These are phyloP conservation scores for Linum trigynum DNA, from an alignment of 345 rosid genomes.

Conservation along the genomic window DNA sequence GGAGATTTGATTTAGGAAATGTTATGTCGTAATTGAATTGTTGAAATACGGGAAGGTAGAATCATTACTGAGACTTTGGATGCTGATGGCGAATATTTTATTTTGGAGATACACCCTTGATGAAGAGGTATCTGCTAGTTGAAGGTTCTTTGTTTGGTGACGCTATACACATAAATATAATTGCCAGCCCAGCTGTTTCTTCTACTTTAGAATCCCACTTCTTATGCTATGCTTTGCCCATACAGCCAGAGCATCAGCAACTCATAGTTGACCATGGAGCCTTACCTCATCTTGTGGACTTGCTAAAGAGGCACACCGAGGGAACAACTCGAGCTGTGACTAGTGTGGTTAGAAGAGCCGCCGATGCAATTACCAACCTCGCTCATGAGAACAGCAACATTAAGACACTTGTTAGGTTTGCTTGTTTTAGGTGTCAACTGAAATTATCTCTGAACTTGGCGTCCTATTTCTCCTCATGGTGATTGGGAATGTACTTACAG, in stretches of 20 bases:
- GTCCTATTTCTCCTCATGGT: conserved; percentile 13
- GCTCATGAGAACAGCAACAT: conserved; percentile 97
- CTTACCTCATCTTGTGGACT: conserved; percentile 63
- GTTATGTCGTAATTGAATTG: neutral
- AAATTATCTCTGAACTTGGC: conserved; percentile 11
- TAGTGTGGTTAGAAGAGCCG: conserved; percentile 92
- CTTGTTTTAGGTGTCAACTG: conserved; percentile 12
- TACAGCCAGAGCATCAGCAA: conserved; percentile 97
- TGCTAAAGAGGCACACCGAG: conserved; percentile 66
- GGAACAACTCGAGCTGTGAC: conserved; percentile 62
- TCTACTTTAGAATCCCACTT: neutral
- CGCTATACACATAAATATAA: neutral
- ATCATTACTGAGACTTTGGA: neutral
- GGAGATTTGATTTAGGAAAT: neutral
- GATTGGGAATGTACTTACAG: conserved; percentile 32
- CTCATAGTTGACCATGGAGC: conserved; percentile 91
- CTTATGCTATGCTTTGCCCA: neutral
- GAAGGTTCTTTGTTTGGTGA: neutral
- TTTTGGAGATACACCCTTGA: too few relatives aligned
- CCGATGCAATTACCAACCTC: conserved; percentile 97
- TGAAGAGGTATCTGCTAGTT: neutral
- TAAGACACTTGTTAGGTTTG: conserved; percentile 92
- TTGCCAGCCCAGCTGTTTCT: neutral
- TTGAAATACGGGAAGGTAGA: neutral
- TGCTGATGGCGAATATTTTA: neutral